A percentile compares a stretch with the other conserved stretches of the same genome.
These are phyloP conservation scores for Agrostemma githago DNA, from an alignment of 148 eudicot genomes.

Conservation along the genomic window DNA sequence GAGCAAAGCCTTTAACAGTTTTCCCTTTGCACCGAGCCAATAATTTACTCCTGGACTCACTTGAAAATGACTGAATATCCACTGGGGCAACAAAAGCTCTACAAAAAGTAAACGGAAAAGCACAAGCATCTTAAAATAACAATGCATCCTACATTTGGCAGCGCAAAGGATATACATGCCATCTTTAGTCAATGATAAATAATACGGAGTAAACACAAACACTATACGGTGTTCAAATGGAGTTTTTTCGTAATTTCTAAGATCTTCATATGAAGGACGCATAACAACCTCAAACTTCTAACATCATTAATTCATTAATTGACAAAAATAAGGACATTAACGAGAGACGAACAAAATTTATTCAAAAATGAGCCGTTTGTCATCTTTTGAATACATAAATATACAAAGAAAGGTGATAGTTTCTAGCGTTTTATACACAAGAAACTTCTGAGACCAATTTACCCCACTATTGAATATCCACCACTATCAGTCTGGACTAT, in stretches of 20 bases:
- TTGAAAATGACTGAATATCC: constrained; percentile 75
- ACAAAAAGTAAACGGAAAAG: constrained; percentile 23
- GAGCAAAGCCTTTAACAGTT: constrained; percentile 63
- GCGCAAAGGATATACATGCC: neutral
- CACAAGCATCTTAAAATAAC: constrained; percentile 12
- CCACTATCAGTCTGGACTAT: neutral
- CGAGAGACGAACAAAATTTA: neutral
- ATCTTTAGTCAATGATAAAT: neutral
- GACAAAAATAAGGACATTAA: neutral
- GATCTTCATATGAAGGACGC: neutral
- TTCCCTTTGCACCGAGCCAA: constrained; percentile 65
- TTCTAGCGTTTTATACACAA: neutral
- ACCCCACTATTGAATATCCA: neutral
- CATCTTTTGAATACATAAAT: neutral
- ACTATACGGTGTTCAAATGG: neutral
- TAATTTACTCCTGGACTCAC: constrained; percentile 62
- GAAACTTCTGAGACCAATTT: neutral
- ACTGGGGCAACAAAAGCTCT: constrained; percentile 90
- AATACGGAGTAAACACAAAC: neutral
- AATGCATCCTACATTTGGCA: neutral
- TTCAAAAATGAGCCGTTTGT: neutral
- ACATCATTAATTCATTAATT: neutral
- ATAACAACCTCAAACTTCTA: neutral
- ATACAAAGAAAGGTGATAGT: neutral
- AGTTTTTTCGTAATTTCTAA: neutral